These are phyloP conservation scores for Epichloe sibirici DNA, from an alignment of 2,329 filamentous ascomycete genomes.

Conservation along the genomic window DNA sequence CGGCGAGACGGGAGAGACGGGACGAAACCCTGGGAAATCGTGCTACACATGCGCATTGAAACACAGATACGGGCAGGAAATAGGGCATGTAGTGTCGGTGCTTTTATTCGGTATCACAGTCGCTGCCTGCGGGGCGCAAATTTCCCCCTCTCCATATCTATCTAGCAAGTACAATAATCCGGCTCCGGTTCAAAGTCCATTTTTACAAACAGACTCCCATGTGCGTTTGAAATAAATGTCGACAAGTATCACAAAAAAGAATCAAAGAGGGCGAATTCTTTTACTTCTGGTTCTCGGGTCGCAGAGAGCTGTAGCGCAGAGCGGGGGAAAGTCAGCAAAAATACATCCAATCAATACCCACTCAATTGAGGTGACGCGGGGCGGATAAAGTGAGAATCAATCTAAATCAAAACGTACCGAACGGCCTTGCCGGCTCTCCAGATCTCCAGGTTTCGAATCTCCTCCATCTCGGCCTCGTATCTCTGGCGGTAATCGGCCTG, in stretches of 20 bases:
- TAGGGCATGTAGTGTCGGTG: not conserved
- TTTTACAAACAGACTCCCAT: constrained; percentile 2
- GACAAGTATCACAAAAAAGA: not conserved
- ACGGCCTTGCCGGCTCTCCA: constrained; percentile 98
- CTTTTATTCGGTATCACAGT: constrained; percentile 4
- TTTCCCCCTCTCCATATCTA: not conserved
- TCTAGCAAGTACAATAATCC: constrained; percentile 3
- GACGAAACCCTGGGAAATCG: too few relatives aligned
- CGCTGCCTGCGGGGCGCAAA: not conserved
- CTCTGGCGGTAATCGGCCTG: constrained; percentile 92
- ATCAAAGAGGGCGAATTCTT: not conserved
- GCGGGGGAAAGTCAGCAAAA: not conserved
- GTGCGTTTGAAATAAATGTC: not conserved
- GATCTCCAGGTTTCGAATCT: constrained; percentile 97
- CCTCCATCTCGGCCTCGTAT: constrained; percentile 96
- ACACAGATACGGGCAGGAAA: too few relatives aligned
- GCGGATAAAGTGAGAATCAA: too few relatives aligned
- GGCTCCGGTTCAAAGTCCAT: not conserved
- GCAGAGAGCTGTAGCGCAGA: constrained; percentile 46
- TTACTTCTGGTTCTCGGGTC: constrained; percentile 79
- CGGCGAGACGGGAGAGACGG: too few relatives aligned
- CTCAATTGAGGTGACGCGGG: too few relatives aligned
- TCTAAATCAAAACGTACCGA: constrained; percentile 40
- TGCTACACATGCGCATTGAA: too few relatives aligned
- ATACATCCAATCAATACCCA: not conserved